Conservation (phyloP, 1,139 yeast species). For the Yamadazyma blattariae region DNA sequence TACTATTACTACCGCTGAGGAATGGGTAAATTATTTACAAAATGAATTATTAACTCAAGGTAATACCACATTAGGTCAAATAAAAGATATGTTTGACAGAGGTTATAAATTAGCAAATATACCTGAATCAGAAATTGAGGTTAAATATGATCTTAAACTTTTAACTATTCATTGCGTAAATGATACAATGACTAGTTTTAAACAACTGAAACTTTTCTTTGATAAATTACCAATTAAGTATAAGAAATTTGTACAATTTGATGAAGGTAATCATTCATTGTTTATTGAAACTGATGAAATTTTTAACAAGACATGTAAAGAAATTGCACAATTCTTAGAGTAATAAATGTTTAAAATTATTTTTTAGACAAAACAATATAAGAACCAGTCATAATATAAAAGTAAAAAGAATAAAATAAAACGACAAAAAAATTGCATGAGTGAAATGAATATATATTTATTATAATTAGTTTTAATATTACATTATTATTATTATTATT, state of each 20-base stretch:
- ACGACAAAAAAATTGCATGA: no score
- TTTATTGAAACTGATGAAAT: conserved; percentile 20
- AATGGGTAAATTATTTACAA: conserved; percentile 18
- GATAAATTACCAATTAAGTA: conserved; percentile 13
- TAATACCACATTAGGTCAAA: conserved; percentile 17
- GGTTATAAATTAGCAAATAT: conserved; percentile 14
- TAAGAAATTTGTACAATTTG: conserved; percentile 14
- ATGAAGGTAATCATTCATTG: conserved; percentile 19
- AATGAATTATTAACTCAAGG: conserved; percentile 18
- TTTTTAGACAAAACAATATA: no score
- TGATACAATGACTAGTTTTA: conserved; percentile 17
- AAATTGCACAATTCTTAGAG: conserved; percentile 12
- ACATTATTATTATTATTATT: no score
- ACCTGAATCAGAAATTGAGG: conserved; percentile 5
- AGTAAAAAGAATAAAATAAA: no score
- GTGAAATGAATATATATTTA: no score
- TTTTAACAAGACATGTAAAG: conserved; percentile 13
- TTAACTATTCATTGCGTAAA: conserved; percentile 17
- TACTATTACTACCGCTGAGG: conserved; percentile 17
- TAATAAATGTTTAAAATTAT: no score
- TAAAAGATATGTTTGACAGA: conserved; percentile 17
- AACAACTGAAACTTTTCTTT: conserved; percentile 15
- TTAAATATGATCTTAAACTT: conserved; percentile 12
- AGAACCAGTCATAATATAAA: no score
- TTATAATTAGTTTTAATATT: no score